Conservation (phyloP, 192 early-diverging fungal species). For the Pecoramyces ruminantium region DNA sequence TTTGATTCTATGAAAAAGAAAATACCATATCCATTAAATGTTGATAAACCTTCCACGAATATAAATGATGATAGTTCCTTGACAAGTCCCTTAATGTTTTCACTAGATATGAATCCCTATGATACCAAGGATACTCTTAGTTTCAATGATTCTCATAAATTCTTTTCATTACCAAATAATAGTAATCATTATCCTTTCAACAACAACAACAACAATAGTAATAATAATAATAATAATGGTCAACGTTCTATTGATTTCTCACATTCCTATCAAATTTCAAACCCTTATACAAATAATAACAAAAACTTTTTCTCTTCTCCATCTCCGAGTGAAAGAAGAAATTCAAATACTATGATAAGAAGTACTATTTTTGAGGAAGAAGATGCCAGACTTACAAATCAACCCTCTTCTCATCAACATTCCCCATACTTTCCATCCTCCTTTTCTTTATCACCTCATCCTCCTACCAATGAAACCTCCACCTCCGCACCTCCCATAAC, state of each 20-base stretch:
- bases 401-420: too few species aligned
- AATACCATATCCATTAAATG: background rate
- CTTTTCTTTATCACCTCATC: background rate
- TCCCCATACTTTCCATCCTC: too few species aligned
- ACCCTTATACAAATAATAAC: background rate
- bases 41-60: background rate
- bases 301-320: background rate
- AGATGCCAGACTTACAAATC: background rate
- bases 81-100: background rate
- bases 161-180: background rate
- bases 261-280: too few species aligned
- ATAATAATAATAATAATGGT: background rate
- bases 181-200: background rate
- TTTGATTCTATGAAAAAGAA: background rate
- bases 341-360: background rate
- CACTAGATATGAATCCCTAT: background rate
- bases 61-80: background rate
- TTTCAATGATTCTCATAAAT: background rate
- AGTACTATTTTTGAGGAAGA: background rate
- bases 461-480: background rate
- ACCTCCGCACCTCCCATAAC: background rate
- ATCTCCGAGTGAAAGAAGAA: background rate
- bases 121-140: background rate
- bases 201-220: too few species aligned
- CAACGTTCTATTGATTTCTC: too few species aligned